Evolutionary conservation across 2,329 filamentous ascomycete genomes (phyloP).

Genomic region (Epichloe scottii): DNA sequence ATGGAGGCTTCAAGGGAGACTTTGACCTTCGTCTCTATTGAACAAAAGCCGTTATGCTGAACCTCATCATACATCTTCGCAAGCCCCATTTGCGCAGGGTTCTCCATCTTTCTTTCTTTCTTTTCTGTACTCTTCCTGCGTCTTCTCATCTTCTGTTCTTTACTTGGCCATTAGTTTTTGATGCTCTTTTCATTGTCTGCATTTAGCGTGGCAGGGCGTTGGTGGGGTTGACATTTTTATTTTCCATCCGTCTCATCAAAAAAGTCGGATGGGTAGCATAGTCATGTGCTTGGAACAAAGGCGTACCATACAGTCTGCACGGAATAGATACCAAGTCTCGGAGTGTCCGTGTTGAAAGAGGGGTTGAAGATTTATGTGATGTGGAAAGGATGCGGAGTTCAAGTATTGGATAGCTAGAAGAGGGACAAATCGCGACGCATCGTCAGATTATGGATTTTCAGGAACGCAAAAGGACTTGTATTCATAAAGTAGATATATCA

Average conservation of each 20-base stretch:
- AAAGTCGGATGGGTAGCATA: neutral
- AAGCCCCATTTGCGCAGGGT: neutral
- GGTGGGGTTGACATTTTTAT: neutral
- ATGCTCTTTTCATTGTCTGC: neutral
- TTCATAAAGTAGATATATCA: neutral
- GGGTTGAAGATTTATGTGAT: neutral
- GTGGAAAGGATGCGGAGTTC: neutral
- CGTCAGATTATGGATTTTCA: neutral
- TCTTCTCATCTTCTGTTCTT: neutral
- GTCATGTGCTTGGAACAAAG: neutral
- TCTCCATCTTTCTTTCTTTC: neutral
- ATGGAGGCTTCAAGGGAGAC: slow-evolving; percentile 51
- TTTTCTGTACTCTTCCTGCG: neutral
- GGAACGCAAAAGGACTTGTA: neutral
- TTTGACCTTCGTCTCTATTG: slow-evolving; percentile 35
- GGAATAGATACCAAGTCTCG: neutral
- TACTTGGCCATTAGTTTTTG: neutral
- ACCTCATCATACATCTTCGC: neutral
- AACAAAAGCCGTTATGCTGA: neutral
- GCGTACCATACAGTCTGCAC: neutral
- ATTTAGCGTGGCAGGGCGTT: slow-evolving; percentile 2
- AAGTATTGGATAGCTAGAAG: neutral
- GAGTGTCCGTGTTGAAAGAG: neutral
- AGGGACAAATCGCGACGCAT: neutral
- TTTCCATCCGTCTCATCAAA: neutral